Base-by-base conservation (phyloP, 2,329 filamentous ascomycete genomes). In the Dactylellina sp. region DNA sequence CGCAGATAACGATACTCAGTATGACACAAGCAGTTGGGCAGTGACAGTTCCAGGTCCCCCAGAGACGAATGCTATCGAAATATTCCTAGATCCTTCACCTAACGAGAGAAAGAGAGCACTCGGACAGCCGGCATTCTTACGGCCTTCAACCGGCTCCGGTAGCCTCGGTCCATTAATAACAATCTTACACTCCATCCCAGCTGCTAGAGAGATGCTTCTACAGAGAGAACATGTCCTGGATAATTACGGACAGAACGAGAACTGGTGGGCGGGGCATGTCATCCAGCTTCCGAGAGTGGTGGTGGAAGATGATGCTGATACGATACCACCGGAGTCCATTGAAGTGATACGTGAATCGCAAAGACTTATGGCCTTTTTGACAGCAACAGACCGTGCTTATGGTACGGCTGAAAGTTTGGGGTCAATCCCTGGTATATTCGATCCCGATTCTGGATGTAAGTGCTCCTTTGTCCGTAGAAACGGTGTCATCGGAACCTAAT, bases 361-460 rank as follows among this genome's bases (percentile, higher is more conserved):
- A 35, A 65, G 78, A n/a, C 49, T 79, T 20, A 78, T 78, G 75
- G 78, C 76, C 28, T 79, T 79, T 49, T 62, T 79, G 40, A 75
- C 77, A 7, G 57, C 61, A n/a, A 78, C 78, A 35, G 75, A 74
- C 1, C 77, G 78, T 47, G 76, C 77, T 16, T 79, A 79, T 57
- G 78, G 76, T 12, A 77, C 75, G 46, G 71, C 77, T 4, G 78
- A 79, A 56, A 71, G 75, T 46, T 37, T 78, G 53, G 60, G 61
- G 12, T 56, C 61, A 20, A 68, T 76, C 28, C 66, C 57, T 35
- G 59, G 50, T 35, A 56, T 76, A n/a, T 76, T 65, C 39, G 74
- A 76, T 44, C 20, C 57, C 4, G 49, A 72, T 37, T 35, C 68
- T 40, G 61, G 55, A n/a, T 32, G 74, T 72, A 63, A 68, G 61